Conservation (phyloP, 257 asterid species). For the Solanum medicagineum region DNA sequence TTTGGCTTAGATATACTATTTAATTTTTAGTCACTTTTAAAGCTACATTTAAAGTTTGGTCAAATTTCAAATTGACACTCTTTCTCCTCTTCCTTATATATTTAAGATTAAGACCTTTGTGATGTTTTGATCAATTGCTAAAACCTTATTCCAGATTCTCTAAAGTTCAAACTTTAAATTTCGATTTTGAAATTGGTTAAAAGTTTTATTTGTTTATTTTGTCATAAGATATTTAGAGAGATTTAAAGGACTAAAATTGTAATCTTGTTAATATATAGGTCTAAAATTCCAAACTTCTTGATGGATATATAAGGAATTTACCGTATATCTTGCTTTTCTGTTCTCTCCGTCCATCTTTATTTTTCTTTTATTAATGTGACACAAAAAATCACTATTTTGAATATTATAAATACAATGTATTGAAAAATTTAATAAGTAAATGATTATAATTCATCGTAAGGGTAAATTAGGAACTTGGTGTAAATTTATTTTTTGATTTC, state of each 20-base stretch:
- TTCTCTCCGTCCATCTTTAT: not conserved
- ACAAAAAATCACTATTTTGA: too few species aligned
- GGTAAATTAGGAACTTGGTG: too few species aligned
- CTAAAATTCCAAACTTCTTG: not conserved
- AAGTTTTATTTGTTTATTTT: not conserved
- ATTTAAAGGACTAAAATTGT: not conserved
- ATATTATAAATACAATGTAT: too few species aligned
- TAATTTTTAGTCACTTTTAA: not conserved
- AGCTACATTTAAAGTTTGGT: not conserved
- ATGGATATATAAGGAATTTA: not conserved
- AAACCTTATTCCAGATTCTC: too few species aligned
- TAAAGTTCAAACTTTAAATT: not conserved
- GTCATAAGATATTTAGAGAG: not conserved
- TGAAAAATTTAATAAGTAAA: too few species aligned
- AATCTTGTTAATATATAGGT: not conserved
- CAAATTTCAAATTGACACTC: not conserved
- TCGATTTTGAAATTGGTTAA: not conserved
- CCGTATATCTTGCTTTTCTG: not conserved
- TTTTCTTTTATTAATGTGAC: too few species aligned
- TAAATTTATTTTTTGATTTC: too few species aligned
- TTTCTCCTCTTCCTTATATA: not conserved
- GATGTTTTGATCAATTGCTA: not conserved
- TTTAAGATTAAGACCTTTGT: not conserved
- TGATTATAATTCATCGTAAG: too few species aligned
- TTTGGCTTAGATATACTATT: not conserved